A percentile compares a stretch with the other conserved stretches of the same genome.
These are phyloP conservation scores for Trichosporon sp. DNA, from an alignment of 1,284 basidiomycete genomes.

Conservation along the genomic window DNA sequence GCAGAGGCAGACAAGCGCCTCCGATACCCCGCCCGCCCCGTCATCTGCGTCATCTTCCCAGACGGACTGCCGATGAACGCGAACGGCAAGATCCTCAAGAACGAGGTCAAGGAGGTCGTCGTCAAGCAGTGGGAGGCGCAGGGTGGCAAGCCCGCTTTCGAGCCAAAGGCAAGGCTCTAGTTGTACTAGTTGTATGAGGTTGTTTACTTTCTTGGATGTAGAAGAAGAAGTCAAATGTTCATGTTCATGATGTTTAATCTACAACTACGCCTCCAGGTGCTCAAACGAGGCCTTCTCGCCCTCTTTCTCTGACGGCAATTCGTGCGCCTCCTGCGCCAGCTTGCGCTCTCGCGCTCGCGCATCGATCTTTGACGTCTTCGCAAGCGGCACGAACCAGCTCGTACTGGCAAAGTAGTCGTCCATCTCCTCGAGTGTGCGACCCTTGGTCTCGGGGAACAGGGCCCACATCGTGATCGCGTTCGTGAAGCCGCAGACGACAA, in stretches of 20 bases:
- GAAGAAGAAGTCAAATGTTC: too few species aligned
- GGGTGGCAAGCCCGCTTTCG: slow-evolving; percentile 7
- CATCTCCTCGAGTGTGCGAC: slow-evolving; percentile 53
- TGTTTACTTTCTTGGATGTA: too few species aligned
- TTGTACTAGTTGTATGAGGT: background rate
- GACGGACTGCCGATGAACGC: slow-evolving; percentile 9
- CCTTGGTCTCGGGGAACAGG: slow-evolving; percentile 46
- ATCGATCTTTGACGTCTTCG: slow-evolving; percentile 46
- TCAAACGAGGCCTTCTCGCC: background rate
- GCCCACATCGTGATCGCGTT: slow-evolving; percentile 59
- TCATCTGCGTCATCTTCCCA: slow-evolving; percentile 12
- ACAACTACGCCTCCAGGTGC: background rate
- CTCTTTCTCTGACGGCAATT: background rate
- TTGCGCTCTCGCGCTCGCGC: slow-evolving; percentile 52
- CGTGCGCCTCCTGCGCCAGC: slow-evolving; percentile 31
- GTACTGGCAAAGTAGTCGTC: slow-evolving; percentile 55
- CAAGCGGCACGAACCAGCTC: slow-evolving; percentile 54
- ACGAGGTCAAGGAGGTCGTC: slow-evolving; percentile 19
- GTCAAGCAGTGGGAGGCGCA: slow-evolving; percentile 12
- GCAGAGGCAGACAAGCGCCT: slow-evolving; percentile 14
- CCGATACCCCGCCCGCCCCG: slow-evolving; percentile 15
- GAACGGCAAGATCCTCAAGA: slow-evolving; percentile 19
- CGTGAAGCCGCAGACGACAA: slow-evolving; percentile 59
- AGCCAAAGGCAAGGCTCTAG: slow-evolving; percentile 12
- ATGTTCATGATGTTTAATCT: too few species aligned